Percentiles rank a stretch among this genome's conserved stretches.
phyloP scores from a whole-genome alignment of 2,329 filamentous ascomycete genomes.

The Aspergillus ustus region DNA sequence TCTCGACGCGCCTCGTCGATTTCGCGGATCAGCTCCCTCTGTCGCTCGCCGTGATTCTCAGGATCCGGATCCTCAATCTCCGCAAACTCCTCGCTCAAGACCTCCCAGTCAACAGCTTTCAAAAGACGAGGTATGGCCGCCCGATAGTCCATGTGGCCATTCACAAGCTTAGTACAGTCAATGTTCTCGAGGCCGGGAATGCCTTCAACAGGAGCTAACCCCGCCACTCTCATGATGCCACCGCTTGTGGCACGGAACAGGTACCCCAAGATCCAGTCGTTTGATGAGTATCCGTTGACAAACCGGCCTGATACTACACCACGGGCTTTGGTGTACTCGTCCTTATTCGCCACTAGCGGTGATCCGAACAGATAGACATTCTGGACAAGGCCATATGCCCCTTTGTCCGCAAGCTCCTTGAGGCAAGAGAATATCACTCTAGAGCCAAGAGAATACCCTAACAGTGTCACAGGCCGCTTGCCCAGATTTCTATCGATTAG shows the following conservation, averaged over 20 bases:
- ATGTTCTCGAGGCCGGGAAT: constrained; percentile 87
- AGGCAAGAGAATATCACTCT: constrained; percentile 92
- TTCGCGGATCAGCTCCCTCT: constrained; percentile 92
- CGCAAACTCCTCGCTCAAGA: constrained; percentile 90
- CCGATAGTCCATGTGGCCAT: constrained; percentile 96
- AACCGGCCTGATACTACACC: constrained; percentile 91
- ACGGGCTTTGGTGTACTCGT: constrained; percentile 81
- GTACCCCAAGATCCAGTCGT: constrained; percentile 97
- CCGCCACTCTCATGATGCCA: constrained; percentile 86
- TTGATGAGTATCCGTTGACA: constrained; percentile 90
- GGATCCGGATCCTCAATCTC: constrained; percentile 98
- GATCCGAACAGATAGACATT: constrained; percentile 96
- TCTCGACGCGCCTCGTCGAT: constrained; percentile 92
- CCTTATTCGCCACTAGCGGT: constrained; percentile 86
- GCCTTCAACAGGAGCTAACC: constrained; percentile 74
- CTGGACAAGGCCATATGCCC: constrained; percentile 84
- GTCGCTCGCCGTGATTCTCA: constrained; percentile 83
- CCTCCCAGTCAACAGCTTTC: constrained; percentile 85
- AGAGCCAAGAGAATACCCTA: constrained; percentile 91
- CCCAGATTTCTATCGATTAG: constrained; percentile 90
- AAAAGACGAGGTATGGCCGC: constrained; percentile 87
- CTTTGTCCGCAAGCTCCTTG: constrained; percentile 80
- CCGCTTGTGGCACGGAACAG: constrained; percentile 93
- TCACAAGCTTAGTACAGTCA: constrained; percentile 81
- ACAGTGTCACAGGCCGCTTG: constrained; percentile 85